Evolutionary conservation across 148 eudicot species (phyloP).

Genomic region (Rhododendron ferrugineum): DNA sequence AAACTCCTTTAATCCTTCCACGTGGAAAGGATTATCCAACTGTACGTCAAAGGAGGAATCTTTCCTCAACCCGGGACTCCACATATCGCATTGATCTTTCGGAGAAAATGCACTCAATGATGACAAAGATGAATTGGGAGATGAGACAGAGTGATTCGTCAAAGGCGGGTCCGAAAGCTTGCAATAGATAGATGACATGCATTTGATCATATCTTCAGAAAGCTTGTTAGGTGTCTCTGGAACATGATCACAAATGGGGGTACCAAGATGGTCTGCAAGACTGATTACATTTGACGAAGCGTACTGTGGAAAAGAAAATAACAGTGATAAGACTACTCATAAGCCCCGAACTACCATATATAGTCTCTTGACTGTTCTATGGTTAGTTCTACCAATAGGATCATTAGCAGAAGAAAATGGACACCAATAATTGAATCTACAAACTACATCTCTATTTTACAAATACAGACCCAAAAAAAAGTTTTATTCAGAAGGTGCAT

Average conservation of each 20-base stretch:
- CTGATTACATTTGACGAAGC: slow-evolving; percentile 64
- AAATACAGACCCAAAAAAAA: not conserved
- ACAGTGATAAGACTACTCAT: not conserved
- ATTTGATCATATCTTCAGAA: slow-evolving; percentile 91
- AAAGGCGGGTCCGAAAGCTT: slow-evolving; percentile 82
- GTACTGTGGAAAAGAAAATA: slow-evolving; percentile 40
- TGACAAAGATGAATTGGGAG: slow-evolving; percentile 82
- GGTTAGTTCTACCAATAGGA: not conserved
- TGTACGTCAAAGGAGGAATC: slow-evolving; percentile 70
- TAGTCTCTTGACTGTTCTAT: not conserved
- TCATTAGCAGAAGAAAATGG: not conserved
- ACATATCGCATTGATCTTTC: slow-evolving; percentile 59
- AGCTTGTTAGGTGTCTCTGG: slow-evolving; percentile 81
- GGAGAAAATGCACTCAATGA: slow-evolving; percentile 62
- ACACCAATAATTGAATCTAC: not conserved
- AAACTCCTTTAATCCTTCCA: slow-evolving; percentile 88
- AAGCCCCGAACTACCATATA: not conserved
- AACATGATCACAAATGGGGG: slow-evolving; percentile 75
- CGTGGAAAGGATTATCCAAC: slow-evolving; percentile 81
- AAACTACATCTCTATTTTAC: not conserved
- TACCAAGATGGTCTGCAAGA: slow-evolving; percentile 90
- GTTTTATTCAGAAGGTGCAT: not conserved
- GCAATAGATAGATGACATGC: slow-evolving; percentile 78
- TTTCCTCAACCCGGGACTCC: slow-evolving; percentile 75
- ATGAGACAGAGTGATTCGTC: slow-evolving; percentile 50